Base-by-base conservation (phyloP, 441 rosid genomes). In the Flueggea neowawraea region DNA sequence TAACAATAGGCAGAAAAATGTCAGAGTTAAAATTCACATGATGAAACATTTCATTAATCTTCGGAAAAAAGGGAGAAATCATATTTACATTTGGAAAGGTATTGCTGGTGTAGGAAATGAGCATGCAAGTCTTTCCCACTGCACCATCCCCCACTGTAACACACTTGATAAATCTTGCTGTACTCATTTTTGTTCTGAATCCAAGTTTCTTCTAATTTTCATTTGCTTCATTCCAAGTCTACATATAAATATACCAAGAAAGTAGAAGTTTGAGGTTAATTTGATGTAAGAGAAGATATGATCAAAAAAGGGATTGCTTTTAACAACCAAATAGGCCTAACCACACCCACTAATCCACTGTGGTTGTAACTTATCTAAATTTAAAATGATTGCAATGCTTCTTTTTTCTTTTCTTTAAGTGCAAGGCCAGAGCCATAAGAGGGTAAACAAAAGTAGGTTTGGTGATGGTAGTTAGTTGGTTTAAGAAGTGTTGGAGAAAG, bases 121-220 rank as follows among this genome's bases (percentile, higher is more conserved):
- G 83, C 87, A 82, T 77, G 71, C 87, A 79, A 16, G 84, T 82
- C 58, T 82, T 82, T 33, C 87, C 87, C 12, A 79, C 84, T 0
- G 87, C 84, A 48, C 84, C 84, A 60, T 82, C 87, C 7, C 83
- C 84, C 3, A 89, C 85, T 3, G 96, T 89, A 22, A 89, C 96
- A 70, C 96, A 89, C 82, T 89, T 89, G 75, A 89, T 84, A 65
- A 84, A 89, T 66, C 93, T 84, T 61, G 93, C 70, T 22, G 86
- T 80, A 61, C 79, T 89, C 91, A 85, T 88, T 55, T 57, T 68
- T 11, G 59, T 3, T 36, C 48, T 43, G 28, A 22, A 22, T 22
- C 28, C 28, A 22, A 22, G 28, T 17, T 28, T 65, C 22, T 39
- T 22, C 11, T 31, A n/a, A 49, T 52, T 13, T 54, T 31, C 54